Base-by-base conservation (phyloP, 2,329 filamentous ascomycete species). In the Metarhizium guizhouense region DNA sequence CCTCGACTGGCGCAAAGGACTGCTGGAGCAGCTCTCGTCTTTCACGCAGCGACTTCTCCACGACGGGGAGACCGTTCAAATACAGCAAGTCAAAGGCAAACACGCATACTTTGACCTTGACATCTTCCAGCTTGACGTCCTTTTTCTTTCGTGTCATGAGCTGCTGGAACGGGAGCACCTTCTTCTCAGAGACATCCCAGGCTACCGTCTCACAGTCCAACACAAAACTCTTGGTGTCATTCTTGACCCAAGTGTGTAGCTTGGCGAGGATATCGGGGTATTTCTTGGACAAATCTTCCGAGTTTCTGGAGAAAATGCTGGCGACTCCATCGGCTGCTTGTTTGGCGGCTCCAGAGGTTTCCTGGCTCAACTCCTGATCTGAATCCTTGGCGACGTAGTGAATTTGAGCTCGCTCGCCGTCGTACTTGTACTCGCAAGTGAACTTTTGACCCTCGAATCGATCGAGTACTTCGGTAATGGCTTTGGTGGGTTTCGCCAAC, bases 391-490 rank as follows among this genome's bases (percentile, higher is more conserved):
- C 86, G 36, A 97, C 90, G 63, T 95, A 99, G 69, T 99, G 94
- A 52, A 99, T 97, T 68, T 99, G 94, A n/a, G 94, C 94, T 67
- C 94, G 82, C 72, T 99, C 94, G 51, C 94, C 94, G 65, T 99
- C 94, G 67, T 99, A 99, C 71, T 99, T 99, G 79, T 95, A 99
- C 70, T 99, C 94, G 73, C 94, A 99, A 1, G 94, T 97, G 66
- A 99, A 99, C 30, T 87, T 88, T 67, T 96, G 94, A 60, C 88
- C 85, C 68, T 97, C 94, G 62, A 99, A 99, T 5, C 94, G 88
- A 71, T 99, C 93, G 11, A 99, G 80, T 0, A 99, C 94, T 72
- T 99, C 94, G 1, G 92, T 96, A 64, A 99, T 96, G 5, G 94
- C 92, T 70, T 99, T 99, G 10, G 94, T 99, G 3, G 94, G 94